Conservation (phyloP, 768 basidiomycete genomes). For the Boletus rubroflammeus region DNA sequence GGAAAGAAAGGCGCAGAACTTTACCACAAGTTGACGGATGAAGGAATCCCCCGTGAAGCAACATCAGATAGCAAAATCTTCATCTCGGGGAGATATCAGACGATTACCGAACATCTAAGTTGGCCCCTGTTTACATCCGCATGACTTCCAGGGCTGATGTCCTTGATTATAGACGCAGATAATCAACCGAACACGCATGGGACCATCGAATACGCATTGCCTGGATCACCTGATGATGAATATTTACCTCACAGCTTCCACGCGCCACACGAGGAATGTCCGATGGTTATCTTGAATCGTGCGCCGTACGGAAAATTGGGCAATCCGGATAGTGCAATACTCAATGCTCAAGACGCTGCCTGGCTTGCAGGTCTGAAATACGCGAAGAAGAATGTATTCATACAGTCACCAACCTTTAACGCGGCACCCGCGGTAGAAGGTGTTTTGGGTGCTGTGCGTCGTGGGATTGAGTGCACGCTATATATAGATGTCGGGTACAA, state of each 20-base stretch:
- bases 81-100: conserved; percentile 33
- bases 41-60: conserved; percentile 10
- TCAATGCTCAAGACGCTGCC: conserved; percentile 62
- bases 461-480: conserved; percentile 57
- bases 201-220: conserved; percentile 26
- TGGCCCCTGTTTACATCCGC: conserved; percentile 1
- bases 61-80: conserved; percentile 16
- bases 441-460: conserved; percentile 54
- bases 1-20: conserved; percentile 25
- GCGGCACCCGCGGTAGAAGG: conserved; percentile 59
- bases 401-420: conserved; percentile 73
- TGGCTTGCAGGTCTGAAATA: conserved; percentile 64
- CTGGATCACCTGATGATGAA: conserved; percentile 37
- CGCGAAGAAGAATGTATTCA: conserved; percentile 61
- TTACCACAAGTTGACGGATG: conserved; percentile 17
- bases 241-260: conserved; percentile 64
- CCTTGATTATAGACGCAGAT: conserved; percentile 28
- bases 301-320: conserved; percentile 54
- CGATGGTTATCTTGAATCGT: conserved; percentile 65
- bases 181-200: conserved; percentile 34
- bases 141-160: conserved; percentile 8
- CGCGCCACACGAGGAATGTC: conserved; percentile 51
- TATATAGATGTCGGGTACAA: conserved; percentile 58
- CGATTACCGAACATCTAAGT: conserved; percentile 41
- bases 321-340: conserved; percentile 37